Conservation (phyloP, 2,329 filamentous ascomycete species). For the Ceratocystis variospora region DNA sequence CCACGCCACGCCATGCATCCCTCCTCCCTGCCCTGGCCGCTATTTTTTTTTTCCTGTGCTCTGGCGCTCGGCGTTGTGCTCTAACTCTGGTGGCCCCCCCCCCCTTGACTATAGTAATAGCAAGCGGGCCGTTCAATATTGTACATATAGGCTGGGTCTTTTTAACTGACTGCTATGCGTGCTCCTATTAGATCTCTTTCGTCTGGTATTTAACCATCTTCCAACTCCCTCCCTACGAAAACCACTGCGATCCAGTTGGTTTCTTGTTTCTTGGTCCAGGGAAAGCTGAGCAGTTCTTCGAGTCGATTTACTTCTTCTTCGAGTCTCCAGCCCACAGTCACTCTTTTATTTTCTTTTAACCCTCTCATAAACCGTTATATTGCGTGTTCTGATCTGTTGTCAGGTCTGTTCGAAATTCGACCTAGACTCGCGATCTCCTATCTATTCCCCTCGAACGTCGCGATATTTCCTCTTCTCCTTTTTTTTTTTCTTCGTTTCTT, state of each 20-base stretch:
- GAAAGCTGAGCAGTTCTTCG: slow-evolving; percentile 19
- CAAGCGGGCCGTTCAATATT: background rate
- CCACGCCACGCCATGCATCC: slow-evolving; percentile 8
- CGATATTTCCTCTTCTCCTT: background rate
- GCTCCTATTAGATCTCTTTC: slow-evolving; percentile 16
- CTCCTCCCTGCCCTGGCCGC: slow-evolving; percentile 4
- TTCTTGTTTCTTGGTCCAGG: slow-evolving; percentile 16
- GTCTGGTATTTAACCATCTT: slow-evolving; percentile 19
- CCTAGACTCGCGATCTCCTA: too few relatives aligned
- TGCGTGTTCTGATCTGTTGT: too few relatives aligned
- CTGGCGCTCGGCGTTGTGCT: background rate
- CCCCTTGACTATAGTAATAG: slow-evolving; percentile 7
- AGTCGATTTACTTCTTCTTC: slow-evolving; percentile 20
- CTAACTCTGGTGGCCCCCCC: background rate
- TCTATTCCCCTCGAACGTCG: too few relatives aligned
- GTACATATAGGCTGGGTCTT: background rate
- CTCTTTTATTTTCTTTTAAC: slow-evolving; percentile 15
- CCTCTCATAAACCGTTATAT: slow-evolving; percentile 1
- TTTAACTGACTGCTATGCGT: slow-evolving; percentile 18
- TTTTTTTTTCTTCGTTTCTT: slow-evolving; percentile 12
- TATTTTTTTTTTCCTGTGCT: slow-evolving; percentile 9
- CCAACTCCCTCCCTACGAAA: slow-evolving; percentile 20
- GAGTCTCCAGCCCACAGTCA: slow-evolving; percentile 19
- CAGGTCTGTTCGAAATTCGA: too few relatives aligned
- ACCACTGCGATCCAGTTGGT: slow-evolving; percentile 17